Conservation (phyloP, 192 early-diverging fungal species). For the Chytriomyces sp. region DNA sequence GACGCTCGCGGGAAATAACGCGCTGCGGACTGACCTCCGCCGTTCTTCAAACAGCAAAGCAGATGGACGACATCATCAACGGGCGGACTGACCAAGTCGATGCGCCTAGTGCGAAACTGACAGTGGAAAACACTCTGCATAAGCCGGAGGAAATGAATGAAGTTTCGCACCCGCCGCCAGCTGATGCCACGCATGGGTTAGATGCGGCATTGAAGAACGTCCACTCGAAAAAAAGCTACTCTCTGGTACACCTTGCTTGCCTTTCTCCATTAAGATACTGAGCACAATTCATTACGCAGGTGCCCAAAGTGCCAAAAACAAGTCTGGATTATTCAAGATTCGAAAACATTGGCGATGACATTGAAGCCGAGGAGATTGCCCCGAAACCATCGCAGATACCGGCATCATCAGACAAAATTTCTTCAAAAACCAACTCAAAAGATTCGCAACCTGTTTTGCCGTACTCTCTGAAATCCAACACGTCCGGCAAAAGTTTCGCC, state of each 20-base stretch:
- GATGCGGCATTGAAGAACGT: background rate
- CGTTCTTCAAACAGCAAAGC: conserved; percentile 1
- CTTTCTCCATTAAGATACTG: too few relatives aligned
- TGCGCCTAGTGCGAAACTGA: background rate
- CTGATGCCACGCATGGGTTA: background rate
- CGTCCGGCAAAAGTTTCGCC: background rate
- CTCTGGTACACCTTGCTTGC: too few relatives aligned
- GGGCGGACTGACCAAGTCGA: background rate
- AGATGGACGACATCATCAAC: conserved; percentile 24
- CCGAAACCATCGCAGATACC: background rate
- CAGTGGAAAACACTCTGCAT: background rate
- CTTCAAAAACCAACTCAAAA: background rate
- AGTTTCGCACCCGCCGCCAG: background rate
- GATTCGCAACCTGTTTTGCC: background rate
- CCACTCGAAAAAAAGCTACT: background rate
- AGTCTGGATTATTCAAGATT: conserved; percentile 34
- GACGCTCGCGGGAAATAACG: background rate
- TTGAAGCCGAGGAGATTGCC: background rate
- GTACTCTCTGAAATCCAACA: conserved; percentile 11
- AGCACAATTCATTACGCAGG: background rate
- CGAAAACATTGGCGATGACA: conserved; percentile 20
- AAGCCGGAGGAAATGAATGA: background rate
- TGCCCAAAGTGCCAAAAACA: conserved; percentile 1
- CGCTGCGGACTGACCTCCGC: background rate
- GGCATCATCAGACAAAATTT: background rate